Conservation (phyloP, 805 yeast species). For the Scheffersomyces lignosus region DNA sequence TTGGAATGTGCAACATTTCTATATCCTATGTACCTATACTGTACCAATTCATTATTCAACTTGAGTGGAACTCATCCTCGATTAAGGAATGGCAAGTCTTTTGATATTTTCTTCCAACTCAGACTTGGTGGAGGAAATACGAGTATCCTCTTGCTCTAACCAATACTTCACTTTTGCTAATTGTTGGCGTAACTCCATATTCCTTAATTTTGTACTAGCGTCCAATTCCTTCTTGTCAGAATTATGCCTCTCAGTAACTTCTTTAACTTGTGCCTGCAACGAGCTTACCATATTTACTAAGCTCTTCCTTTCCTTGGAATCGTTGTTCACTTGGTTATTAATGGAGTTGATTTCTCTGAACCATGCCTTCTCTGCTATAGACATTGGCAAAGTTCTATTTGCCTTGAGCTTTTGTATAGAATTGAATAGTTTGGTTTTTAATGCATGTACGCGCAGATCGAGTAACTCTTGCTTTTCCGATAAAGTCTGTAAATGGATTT, state of each 20-base stretch:
- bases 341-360: constrained; percentile 35
- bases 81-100: not conserved
- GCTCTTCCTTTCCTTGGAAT: constrained; percentile 8
- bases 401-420: constrained; percentile 23
- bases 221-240: constrained; percentile 4
- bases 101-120: constrained; percentile 11
- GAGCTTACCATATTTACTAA: constrained; percentile 13
- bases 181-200: constrained; percentile 15
- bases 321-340: constrained; percentile 9
- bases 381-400: constrained; percentile 28
- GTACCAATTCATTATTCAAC: too few species aligned
- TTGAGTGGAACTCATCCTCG: too few species aligned
- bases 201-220: constrained; percentile 10
- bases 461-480: constrained; percentile 21
- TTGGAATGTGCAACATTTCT: too few species aligned
- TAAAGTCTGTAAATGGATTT: constrained; percentile 13
- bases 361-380: constrained; percentile 37
- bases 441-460: constrained; percentile 14
- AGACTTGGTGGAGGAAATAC: constrained; percentile 14
- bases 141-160: constrained; percentile 19
- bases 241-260: constrained; percentile 8
- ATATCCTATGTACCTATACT: too few species aligned
- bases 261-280: constrained; percentile 19
- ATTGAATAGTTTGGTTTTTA: constrained; percentile 22
- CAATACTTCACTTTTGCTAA: constrained; percentile 14